Percentiles rank a stretch among this genome's conserved stretches.
Conservation (phyloP, 352 stramenopile genomes). For the Phytophthora quininea region DNA sequence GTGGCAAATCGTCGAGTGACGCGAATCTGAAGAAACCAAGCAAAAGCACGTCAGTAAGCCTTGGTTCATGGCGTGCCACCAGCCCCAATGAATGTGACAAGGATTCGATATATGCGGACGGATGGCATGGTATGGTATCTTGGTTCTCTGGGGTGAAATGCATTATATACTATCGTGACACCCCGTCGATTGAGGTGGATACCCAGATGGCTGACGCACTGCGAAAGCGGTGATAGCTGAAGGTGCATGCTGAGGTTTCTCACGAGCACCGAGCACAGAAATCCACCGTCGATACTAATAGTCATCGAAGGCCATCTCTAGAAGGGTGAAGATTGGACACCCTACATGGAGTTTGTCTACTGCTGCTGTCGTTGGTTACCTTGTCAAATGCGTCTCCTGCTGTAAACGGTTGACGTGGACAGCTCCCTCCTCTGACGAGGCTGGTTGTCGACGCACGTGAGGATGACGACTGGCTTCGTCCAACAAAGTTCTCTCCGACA, state of each 20-base stretch:
- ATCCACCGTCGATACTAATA: too few species aligned
- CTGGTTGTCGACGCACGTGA: too few species aligned
- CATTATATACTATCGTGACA: background rate
- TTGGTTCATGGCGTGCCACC: background rate
- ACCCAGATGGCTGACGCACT: background rate
- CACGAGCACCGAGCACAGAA: background rate
- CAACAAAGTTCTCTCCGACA: background rate
- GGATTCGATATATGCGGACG: constrained; percentile 11
- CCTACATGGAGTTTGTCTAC: too few species aligned
- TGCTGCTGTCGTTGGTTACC: too few species aligned
- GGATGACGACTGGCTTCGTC: background rate
- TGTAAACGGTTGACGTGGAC: too few species aligned
- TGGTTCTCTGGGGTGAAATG: background rate
- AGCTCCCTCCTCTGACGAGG: too few species aligned
- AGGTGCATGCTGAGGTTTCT: background rate
- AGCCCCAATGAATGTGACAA: background rate
- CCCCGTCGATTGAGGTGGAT: constrained; percentile 1
- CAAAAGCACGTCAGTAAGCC: background rate
- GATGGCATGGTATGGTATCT: background rate
- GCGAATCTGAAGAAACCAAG: constrained; percentile 7
- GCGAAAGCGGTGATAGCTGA: background rate
- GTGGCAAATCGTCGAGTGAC: constrained; percentile 27
- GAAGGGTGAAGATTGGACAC: too few species aligned
- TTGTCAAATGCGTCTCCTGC: too few species aligned
- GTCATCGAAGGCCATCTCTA: too few species aligned